Conservation (phyloP, 148 eudicot genomes). For the Beta vulgaris region DNA sequence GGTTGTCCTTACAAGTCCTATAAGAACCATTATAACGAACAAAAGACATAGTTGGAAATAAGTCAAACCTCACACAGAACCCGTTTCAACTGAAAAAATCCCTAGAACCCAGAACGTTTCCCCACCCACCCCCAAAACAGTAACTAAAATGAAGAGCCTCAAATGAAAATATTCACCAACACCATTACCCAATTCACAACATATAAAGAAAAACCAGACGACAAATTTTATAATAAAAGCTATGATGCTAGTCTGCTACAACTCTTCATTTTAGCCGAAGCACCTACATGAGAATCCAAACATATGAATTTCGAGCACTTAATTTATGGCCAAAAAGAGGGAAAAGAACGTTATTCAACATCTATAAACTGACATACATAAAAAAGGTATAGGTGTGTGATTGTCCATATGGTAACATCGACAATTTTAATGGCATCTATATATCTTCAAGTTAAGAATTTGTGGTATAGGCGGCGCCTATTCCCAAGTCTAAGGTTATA, state of each 20-base stretch:
- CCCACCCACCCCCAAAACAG: neutral
- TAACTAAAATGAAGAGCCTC: neutral
- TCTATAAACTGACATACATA: no score
- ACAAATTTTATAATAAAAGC: neutral
- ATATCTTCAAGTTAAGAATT: neutral
- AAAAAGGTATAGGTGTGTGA: no score
- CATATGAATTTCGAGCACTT: neutral
- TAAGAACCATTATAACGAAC: slow-evolving; percentile 17
- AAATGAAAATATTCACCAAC: neutral
- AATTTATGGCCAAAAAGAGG: neutral
- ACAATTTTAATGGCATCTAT: neutral
- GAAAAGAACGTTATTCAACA: no score
- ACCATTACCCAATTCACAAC: neutral
- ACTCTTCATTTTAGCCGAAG: neutral
- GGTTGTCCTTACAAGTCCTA: slow-evolving; percentile 93
- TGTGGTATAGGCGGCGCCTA: neutral
- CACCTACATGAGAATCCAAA: neutral
- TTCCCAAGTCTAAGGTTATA: neutral
- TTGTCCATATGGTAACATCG: no score
- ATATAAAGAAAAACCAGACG: neutral
- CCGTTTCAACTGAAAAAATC: neutral
- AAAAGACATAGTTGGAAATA: slow-evolving; percentile 13
- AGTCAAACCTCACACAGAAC: neutral
- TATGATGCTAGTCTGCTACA: neutral
- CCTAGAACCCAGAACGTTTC: neutral